phyloP scores from a whole-genome alignment of 2,329 filamentous ascomycete species.

The Aspergillus eucalypticola region DNA sequence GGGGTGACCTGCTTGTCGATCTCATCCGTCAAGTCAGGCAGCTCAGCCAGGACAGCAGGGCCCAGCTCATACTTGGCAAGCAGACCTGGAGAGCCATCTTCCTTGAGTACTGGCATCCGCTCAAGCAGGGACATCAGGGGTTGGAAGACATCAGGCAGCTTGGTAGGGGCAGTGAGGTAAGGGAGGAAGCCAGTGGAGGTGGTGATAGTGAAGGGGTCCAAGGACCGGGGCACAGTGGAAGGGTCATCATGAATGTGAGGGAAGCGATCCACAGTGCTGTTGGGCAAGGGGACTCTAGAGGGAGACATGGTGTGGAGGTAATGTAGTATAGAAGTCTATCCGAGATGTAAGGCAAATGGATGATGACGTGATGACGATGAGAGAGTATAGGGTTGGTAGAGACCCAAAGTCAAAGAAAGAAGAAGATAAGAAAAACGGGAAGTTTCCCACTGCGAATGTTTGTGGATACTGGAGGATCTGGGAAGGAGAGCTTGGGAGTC shows the following conservation, averaged over 20 bases:
- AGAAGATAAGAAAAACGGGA: conserved; percentile 15
- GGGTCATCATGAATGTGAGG: conserved; percentile 49
- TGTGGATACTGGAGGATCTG: conserved; percentile 16
- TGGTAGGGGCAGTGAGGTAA: conserved; percentile 39
- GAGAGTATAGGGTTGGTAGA: conserved; percentile 5
- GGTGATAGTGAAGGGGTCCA: conserved; percentile 52
- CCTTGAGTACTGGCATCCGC: conserved; percentile 76
- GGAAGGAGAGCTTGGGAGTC: conserved; percentile 16
- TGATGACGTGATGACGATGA: conserved; percentile 4
- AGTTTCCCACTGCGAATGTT: conserved; percentile 1
- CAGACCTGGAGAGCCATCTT: conserved; percentile 72
- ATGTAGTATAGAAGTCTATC: not conserved
- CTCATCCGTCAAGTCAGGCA: conserved; percentile 73
- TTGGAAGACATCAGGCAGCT: conserved; percentile 72
- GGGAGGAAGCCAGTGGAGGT: conserved; percentile 49
- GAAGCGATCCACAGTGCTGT: conserved; percentile 40
- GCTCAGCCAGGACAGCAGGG: conserved; percentile 67
- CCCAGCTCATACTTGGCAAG: conserved; percentile 74
- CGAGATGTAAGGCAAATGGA: conserved; percentile 5
- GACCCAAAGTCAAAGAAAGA: conserved; percentile 4
- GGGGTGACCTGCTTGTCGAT: conserved; percentile 64
- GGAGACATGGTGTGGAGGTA: conserved; percentile 36
- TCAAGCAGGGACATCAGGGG: conserved; percentile 70
- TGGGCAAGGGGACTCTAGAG: conserved; percentile 31
- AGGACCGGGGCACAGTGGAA: conserved; percentile 38